These are phyloP conservation scores for Dictyostelium purpureum DNA, from an alignment of 78 protist species.

Conservation along the genomic window DNA sequence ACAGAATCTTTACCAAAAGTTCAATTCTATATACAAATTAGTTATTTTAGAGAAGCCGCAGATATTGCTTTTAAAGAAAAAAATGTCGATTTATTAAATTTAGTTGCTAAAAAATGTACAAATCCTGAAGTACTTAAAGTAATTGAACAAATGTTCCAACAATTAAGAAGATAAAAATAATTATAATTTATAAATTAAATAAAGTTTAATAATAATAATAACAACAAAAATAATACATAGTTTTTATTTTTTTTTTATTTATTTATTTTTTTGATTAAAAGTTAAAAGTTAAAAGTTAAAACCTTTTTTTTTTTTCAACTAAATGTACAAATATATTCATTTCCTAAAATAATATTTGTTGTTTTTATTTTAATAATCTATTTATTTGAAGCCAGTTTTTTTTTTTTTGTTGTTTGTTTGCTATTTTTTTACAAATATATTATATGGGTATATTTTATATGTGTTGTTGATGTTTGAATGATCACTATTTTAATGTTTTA, in stretches of 20 bases:
- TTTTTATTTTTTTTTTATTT: too few relatives aligned
- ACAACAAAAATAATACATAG: background rate
- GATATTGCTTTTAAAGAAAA: constrained; percentile 78
- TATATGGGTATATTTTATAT: too few relatives aligned
- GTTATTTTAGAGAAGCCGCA: constrained; percentile 68
- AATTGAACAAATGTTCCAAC: constrained; percentile 68
- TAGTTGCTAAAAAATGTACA: constrained; percentile 58
- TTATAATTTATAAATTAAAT: background rate
- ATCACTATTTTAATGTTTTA: too few relatives aligned
- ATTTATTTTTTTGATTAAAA: too few relatives aligned
- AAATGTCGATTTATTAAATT: constrained; percentile 35
- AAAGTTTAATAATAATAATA: background rate
- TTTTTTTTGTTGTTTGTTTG: too few relatives aligned
- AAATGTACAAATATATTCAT: background rate
- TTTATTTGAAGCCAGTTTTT: too few relatives aligned
- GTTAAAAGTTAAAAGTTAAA: background rate
- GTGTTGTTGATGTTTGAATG: too few relatives aligned
- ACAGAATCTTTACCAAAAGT: constrained; percentile 27
- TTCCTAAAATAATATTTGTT: background rate
- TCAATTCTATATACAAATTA: constrained; percentile 55
- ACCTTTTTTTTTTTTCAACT: background rate
- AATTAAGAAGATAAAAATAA: constrained; percentile 30
- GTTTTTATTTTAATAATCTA: too few relatives aligned
- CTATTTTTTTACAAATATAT: too few relatives aligned
- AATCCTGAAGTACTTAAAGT: constrained; percentile 13